Base-by-base conservation (phyloP, 179 eudicot genomes). In the Monotropa hypopitys region DNA sequence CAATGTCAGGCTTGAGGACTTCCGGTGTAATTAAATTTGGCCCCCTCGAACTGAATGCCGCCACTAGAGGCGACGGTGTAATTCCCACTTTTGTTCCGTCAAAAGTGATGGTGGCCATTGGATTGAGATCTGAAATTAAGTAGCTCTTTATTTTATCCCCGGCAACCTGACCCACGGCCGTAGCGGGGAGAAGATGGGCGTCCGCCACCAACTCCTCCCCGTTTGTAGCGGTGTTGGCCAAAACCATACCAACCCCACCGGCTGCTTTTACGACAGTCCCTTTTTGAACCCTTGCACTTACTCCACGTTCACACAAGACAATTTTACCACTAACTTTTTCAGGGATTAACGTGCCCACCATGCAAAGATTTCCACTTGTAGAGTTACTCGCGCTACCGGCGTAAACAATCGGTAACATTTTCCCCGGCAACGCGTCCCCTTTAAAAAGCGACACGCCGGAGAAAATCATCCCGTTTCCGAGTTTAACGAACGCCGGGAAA, bases 121-220 rank as follows among this genome's bases (percentile, higher is more conserved):
- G 92, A 23, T 88, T 84, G 0, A 86, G 67, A 69, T 84, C 88
- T 0, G 97, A 81, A 21, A 82, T 78, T 3, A 87, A 20, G 65
- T 93, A 91, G 10, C 57, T 47, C 73, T 81, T 85, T 7, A 93
- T 88, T 0, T 57, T 28, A 1, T 87, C 87, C 0, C 92, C 94
- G 12, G 76, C 77, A 68, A 78, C 87, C 76, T 91, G 86, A 5
- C 94, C 94, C 20, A 93, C 97, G 0, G 89, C 83, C 3, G 97
- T 84, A 6, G 97, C 97, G 0, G 98, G 97, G 20, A 93, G 71
- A 42, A 93, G 79, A 84, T 91, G 97, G 32, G 98, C 91, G 56
- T 93, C 98, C 0, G 97, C 98, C 63, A 93, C 94, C 43, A 93
- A 75, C 81, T 91, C 98, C 73, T 91, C 98, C 0, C 98, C 97